phyloP scores from a whole-genome alignment of 805 yeast genomes.

The Hermanozyma aechmeae region DNA sequence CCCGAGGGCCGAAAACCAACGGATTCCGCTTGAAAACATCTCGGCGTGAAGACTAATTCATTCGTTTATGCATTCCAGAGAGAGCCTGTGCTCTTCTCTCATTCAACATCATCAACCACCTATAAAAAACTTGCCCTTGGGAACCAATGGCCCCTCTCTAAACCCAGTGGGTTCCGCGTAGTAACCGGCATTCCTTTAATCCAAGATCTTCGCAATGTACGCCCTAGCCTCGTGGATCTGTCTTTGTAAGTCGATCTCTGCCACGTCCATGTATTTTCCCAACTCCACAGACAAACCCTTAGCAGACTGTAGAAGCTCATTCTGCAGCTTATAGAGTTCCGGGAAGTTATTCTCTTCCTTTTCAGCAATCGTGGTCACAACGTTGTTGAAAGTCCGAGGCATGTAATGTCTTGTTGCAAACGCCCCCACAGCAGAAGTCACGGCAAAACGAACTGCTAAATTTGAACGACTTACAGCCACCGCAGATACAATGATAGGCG shows the following conservation, averaged over 20 bases:
- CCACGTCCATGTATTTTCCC: conserved; percentile 3
- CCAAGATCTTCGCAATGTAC: conserved; percentile 4
- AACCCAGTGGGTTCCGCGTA: conserved; percentile 1
- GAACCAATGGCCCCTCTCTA: neutral
- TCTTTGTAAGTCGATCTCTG: conserved; percentile 8
- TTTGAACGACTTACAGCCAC: too few relatives aligned
- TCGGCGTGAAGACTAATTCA: neutral
- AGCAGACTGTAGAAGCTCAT: conserved; percentile 7
- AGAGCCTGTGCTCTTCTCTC: neutral
- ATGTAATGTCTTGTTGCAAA: too few relatives aligned
- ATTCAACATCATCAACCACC: conserved; percentile 1
- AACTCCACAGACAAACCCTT: conserved; percentile 6
- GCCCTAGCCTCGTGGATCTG: conserved; percentile 10
- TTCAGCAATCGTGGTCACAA: too few relatives aligned
- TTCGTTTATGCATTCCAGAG: neutral
- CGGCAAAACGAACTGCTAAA: too few relatives aligned
- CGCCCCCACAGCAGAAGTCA: too few relatives aligned
- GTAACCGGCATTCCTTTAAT: conserved; percentile 3
- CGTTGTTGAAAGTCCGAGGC: too few relatives aligned
- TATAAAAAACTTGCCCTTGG: conserved; percentile 1
- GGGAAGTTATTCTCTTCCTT: conserved; percentile 21
- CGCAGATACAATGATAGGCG: conserved; percentile 23
- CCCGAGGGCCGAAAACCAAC: too few relatives aligned
- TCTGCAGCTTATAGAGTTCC: conserved; percentile 19
- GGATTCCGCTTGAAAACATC: neutral